These are phyloP conservation scores for Aspergillus haitiensis DNA, from an alignment of 495 filamentous ascomycete species.

Conservation along the genomic window DNA sequence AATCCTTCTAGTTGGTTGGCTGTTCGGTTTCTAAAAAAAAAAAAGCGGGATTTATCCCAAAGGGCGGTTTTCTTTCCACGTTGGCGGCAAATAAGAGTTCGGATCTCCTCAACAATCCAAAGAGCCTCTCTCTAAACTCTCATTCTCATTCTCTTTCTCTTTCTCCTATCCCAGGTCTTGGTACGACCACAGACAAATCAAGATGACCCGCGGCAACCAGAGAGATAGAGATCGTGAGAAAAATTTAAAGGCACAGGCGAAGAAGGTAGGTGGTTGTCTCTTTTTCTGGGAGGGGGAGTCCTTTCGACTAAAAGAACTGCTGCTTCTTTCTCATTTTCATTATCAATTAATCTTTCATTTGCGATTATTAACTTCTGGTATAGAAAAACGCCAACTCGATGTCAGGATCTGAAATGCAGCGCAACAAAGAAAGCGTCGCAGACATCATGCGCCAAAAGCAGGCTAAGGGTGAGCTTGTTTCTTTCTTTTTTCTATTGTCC, in stretches of 20 bases:
- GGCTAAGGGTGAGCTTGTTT: conserved; percentile 60
- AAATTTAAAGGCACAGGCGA: conserved; percentile 64
- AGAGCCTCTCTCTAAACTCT: not conserved
- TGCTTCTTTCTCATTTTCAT: not conserved
- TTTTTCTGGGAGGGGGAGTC: not conserved
- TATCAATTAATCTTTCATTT: not conserved
- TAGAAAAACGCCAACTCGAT: conserved; percentile 65
- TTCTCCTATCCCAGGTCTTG: not conserved
- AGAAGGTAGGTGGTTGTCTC: conserved; percentile 34
- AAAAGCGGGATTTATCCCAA: no score
- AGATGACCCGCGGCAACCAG: conserved; percentile 92
- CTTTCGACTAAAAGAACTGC: not conserved
- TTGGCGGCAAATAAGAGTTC: no score
- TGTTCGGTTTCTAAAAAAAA: no score
- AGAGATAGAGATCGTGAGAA: conserved; percentile 85
- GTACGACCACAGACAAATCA: conserved; percentile 21
- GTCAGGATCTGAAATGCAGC: conserved; percentile 65
- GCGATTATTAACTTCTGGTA: conserved; percentile 4
- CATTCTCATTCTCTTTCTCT: not conserved
- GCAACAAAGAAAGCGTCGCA: conserved; percentile 73
- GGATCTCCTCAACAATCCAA: not conserved
- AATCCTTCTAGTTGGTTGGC: no score
- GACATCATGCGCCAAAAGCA: conserved; percentile 91
- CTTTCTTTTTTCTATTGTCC: not conserved
- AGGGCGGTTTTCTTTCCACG: no score